Evolutionary conservation across 2,329 filamentous ascomycete species (phyloP).

Genomic region (Albifimbria verrucaria): DNA sequence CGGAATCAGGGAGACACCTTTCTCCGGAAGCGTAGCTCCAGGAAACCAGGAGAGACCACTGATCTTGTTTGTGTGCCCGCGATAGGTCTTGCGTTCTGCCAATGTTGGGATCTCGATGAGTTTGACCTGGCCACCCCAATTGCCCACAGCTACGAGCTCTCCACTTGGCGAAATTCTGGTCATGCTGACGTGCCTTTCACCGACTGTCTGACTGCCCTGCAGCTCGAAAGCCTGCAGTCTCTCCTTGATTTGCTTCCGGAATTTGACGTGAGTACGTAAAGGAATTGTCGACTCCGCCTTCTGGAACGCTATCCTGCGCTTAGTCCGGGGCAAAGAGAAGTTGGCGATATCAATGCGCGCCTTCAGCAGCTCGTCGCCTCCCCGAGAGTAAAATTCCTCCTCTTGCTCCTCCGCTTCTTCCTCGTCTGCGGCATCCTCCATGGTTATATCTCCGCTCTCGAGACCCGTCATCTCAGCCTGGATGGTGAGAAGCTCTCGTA

Average conservation of each 20-base stretch:
- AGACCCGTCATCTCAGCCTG: constrained; percentile 61
- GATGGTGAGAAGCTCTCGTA: constrained; percentile 76
- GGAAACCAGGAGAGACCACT: constrained; percentile 91
- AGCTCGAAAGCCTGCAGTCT: constrained; percentile 79
- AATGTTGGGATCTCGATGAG: constrained; percentile 81
- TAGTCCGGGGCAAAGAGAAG: constrained; percentile 81
- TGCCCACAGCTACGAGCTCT: constrained; percentile 80
- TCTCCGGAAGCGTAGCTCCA: constrained; percentile 68
- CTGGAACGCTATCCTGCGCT: constrained; percentile 72
- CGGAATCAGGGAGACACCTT: constrained; percentile 68
- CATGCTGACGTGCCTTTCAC: constrained; percentile 87
- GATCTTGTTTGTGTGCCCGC: constrained; percentile 85
- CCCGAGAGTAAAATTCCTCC: constrained; percentile 94
- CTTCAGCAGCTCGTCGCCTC: constrained; percentile 68
- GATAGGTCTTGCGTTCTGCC: constrained; percentile 69
- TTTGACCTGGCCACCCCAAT: constrained; percentile 88
- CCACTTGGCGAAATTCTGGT: constrained; percentile 86
- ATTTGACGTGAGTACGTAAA: constrained; percentile 85
- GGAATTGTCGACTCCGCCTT: constrained; percentile 79
- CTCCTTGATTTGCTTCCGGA: constrained; percentile 86
- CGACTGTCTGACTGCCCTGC: constrained; percentile 89
- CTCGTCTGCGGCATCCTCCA: constrained; percentile 58
- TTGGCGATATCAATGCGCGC: constrained; percentile 76
- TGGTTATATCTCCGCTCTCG: constrained; percentile 56
- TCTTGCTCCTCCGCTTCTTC: constrained; percentile 71